Conservation (phyloP, 2,329 filamentous ascomycete species). For the Phaeosphaeriaceae sp. region DNA sequence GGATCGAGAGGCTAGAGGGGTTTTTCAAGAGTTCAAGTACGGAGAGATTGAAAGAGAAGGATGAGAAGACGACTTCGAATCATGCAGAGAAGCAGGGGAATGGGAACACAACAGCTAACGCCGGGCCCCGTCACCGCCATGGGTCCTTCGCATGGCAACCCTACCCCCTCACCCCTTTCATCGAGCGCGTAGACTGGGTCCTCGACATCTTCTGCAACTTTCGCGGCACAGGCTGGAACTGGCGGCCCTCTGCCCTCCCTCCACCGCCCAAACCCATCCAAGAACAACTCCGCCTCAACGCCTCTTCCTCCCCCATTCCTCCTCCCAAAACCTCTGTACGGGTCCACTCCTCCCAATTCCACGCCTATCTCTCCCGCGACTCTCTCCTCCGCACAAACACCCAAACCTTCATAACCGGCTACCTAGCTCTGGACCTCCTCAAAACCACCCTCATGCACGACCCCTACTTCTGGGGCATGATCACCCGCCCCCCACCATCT, state of each 20-base stretch:
- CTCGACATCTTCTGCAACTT: constrained; percentile 64
- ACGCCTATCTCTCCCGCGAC: constrained; percentile 42
- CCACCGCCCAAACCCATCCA: constrained; percentile 52
- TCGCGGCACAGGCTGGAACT: constrained; percentile 67
- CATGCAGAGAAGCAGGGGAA: not conserved
- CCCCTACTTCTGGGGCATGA: constrained; percentile 73
- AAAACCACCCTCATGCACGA: constrained; percentile 76
- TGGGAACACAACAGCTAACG: constrained; percentile 18
- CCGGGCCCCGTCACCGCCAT: constrained; percentile 38
- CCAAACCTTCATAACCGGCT: constrained; percentile 60
- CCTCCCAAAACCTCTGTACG: constrained; percentile 27
- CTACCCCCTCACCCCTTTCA: constrained; percentile 56
- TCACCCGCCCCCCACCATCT: constrained; percentile 50
- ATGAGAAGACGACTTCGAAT: not conserved
- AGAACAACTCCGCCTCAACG: constrained; percentile 43
- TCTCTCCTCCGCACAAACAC: constrained; percentile 44
- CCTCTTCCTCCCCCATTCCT: constrained; percentile 12
- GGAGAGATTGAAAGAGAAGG: not conserved
- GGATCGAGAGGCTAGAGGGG: constrained; percentile 58
- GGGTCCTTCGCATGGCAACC: constrained; percentile 60
- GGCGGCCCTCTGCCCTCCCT: constrained; percentile 59
- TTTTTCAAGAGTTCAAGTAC: constrained; percentile 19
- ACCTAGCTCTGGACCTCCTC: constrained; percentile 73
- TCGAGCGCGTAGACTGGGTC: constrained; percentile 65
- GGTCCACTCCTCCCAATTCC: constrained; percentile 43